phyloP scores from a whole-genome alignment of 208 protist species.

The Leishmania major region DNA sequence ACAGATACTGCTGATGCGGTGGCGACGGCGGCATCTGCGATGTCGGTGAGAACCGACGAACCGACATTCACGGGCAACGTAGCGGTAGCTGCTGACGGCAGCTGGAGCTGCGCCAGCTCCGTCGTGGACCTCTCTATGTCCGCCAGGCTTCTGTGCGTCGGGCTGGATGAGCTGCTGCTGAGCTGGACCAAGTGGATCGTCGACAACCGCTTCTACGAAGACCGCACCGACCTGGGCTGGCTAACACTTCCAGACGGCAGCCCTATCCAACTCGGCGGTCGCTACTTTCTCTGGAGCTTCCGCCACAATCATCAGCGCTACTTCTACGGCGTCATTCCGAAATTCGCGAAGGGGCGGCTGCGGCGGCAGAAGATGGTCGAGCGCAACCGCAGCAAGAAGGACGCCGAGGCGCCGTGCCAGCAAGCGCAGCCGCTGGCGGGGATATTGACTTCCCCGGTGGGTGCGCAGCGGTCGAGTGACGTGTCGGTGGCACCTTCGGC shows the following conservation, averaged over 20 bases:
- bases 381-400: constrained; percentile 34
- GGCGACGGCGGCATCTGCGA: neutral
- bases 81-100: neutral
- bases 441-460: neutral
- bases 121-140: constrained; percentile 33
- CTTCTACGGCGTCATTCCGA: constrained; percentile 72
- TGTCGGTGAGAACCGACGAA: neutral
- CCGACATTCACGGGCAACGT: neutral
- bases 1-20: neutral
- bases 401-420: neutral
- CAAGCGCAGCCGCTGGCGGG: neutral
- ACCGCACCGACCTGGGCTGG: constrained; percentile 51
- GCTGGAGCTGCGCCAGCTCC: constrained; percentile 1
- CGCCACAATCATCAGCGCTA: constrained; percentile 52
- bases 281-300: constrained; percentile 70
- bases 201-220: constrained; percentile 54
- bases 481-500: neutral
- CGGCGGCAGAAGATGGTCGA: constrained; percentile 36
- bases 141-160: constrained; percentile 36
- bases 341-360: constrained; percentile 54
- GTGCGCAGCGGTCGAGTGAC: neutral
- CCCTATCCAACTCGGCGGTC: constrained; percentile 42
- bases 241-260: constrained; percentile 31
- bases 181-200: constrained; percentile 62
- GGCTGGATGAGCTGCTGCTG: constrained; percentile 49